Evolutionary conservation across 352 stramenopile species (phyloP).

Genomic region (Phytophthora palmivora): DNA sequence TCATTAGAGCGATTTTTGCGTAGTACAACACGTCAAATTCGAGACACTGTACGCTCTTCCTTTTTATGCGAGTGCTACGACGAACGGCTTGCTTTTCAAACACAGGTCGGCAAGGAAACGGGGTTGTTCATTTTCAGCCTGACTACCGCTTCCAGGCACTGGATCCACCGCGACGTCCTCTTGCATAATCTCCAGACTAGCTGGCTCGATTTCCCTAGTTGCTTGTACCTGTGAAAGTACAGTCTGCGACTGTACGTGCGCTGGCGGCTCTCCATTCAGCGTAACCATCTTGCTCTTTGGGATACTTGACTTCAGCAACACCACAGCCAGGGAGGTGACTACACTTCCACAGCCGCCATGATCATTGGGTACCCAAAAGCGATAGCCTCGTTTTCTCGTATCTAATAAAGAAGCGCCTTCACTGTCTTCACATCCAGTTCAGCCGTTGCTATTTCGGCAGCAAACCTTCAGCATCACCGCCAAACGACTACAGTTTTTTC

Average conservation of each 20-base stretch:
- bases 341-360: constrained; percentile 10
- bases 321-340: neutral
- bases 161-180: too few relatives aligned
- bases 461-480: neutral
- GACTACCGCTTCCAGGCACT: too few relatives aligned
- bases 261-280: too few relatives aligned
- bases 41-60: neutral
- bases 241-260: too few relatives aligned
- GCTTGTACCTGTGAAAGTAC: too few relatives aligned
- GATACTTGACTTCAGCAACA: constrained; percentile 11
- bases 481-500: too few relatives aligned
- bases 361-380: constrained; percentile 14
- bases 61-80: constrained; percentile 4
- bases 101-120: too few relatives aligned
- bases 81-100: constrained; percentile 5
- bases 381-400: constrained; percentile 14
- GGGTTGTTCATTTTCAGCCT: too few relatives aligned
- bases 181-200: too few relatives aligned
- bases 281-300: neutral
- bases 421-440: constrained; percentile 20
- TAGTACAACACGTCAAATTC: constrained; percentile 18
- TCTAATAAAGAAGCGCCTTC: constrained; percentile 11
- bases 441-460: constrained; percentile 1
- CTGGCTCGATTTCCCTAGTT: too few relatives aligned
- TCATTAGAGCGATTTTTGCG: neutral